phyloP scores from a whole-genome alignment of 768 basidiomycete species.

The Ramaria rubella region DNA sequence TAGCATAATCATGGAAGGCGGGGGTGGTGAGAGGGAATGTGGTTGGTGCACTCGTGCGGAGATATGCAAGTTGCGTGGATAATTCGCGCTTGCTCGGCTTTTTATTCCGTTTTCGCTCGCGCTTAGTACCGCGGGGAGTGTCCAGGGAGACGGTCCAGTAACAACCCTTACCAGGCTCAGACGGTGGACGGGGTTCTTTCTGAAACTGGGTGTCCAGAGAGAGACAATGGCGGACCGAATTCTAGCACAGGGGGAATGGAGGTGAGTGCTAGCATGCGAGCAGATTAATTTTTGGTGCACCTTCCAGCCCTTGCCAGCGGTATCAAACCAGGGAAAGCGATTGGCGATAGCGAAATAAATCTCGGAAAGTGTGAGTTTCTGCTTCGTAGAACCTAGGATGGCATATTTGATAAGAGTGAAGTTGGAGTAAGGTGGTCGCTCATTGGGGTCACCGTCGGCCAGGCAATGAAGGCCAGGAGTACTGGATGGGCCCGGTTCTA shows the following conservation, averaged over 20 bases:
- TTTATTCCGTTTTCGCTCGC: slow-evolving; percentile 7
- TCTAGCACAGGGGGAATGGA: slow-evolving; percentile 23
- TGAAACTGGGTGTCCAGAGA: slow-evolving; percentile 50
- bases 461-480: slow-evolving; percentile 22
- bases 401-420: slow-evolving; percentile 54
- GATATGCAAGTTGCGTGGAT: neutral
- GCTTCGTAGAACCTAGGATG: slow-evolving; percentile 51
- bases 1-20: neutral
- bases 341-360: slow-evolving; percentile 51
- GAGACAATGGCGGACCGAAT: slow-evolving; percentile 45
- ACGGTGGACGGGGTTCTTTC: slow-evolving; percentile 51
- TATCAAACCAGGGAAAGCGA: slow-evolving; percentile 37
- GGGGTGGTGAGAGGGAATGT: neutral
- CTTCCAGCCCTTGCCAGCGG: neutral
- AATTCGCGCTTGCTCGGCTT: neutral
- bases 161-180: slow-evolving; percentile 61
- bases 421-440: slow-evolving; percentile 35
- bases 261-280: neutral
- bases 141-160: slow-evolving; percentile 42
- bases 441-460: slow-evolving; percentile 27
- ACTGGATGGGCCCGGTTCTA: neutral
- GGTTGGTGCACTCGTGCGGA: neutral
- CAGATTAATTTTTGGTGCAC: neutral
- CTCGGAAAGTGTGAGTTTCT: slow-evolving; percentile 54
- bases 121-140: neutral